Conservation (phyloP, 1,139 yeast genomes). For the Taphrina confusa region DNA sequence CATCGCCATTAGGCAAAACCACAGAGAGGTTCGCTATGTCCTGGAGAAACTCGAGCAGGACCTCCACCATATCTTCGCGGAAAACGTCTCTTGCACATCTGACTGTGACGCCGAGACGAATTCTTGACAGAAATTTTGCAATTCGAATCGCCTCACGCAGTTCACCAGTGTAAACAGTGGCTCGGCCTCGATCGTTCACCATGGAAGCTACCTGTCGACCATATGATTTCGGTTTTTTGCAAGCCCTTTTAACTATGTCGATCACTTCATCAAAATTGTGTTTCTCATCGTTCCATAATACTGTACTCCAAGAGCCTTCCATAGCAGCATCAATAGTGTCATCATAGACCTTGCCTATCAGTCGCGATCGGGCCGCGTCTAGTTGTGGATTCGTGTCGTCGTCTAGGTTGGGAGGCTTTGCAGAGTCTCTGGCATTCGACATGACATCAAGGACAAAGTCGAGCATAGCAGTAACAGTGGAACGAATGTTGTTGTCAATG, state of each 20-base stretch:
- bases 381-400: conserved; percentile 12
- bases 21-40: conserved; percentile 62
- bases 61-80: conserved; percentile 80
- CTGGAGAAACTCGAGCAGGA: conserved; percentile 64
- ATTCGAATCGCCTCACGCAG: conserved; percentile 56
- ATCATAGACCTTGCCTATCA: conserved; percentile 13
- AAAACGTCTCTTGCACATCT: conserved; percentile 68
- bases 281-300: conserved; percentile 76
- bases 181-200: conserved; percentile 68
- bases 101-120: conserved; percentile 69
- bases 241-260: conserved; percentile 63
- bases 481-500: conserved; percentile 42
- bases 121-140: conserved; percentile 57
- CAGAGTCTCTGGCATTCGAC: conserved; percentile 48
- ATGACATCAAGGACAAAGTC: conserved; percentile 80
- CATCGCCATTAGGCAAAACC: conserved; percentile 51
- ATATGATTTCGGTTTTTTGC: conserved; percentile 65
- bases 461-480: conserved; percentile 58
- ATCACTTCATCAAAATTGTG: conserved; percentile 75
- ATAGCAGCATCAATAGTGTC: conserved; percentile 54
- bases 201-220: conserved; percentile 71
- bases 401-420: conserved; percentile 16
- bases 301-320: conserved; percentile 34
- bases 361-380: conserved; percentile 8
- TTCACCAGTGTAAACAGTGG: conserved; percentile 62